Conservation (phyloP, 352 stramenopile species). For the Pythium aquatile region DNA sequence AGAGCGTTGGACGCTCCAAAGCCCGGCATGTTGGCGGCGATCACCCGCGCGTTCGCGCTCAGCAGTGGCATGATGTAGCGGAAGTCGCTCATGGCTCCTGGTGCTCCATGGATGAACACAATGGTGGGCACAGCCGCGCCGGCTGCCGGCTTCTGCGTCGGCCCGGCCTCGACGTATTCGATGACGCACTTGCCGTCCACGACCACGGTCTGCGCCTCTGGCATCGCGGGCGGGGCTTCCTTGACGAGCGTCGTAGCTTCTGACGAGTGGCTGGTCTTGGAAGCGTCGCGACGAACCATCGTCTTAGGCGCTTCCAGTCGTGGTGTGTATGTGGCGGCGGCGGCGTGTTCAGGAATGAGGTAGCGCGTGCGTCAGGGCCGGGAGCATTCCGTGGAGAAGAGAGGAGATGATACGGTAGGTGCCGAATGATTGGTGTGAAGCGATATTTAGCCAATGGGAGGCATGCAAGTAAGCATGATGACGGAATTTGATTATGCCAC, state of each 20-base stretch:
- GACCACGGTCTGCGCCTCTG: conserved; percentile 1
- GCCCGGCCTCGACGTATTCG: conserved; percentile 3
- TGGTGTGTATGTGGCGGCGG: neutral
- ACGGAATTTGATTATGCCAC: neutral
- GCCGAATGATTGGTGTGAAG: neutral
- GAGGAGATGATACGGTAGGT: too few species aligned
- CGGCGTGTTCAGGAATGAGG: neutral
- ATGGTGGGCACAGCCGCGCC: conserved; percentile 1
- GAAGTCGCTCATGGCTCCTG: conserved; percentile 20
- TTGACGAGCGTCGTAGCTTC: neutral
- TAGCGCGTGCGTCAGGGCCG: neutral
- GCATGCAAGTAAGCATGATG: neutral
- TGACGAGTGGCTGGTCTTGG: neutral
- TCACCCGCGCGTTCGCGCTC: conserved; percentile 2
- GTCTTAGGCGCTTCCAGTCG: neutral
- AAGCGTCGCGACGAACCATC: neutral
- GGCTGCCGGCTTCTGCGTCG: neutral
- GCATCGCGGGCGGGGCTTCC: neutral
- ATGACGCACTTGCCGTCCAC: conserved; percentile 11
- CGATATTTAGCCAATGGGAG: neutral
- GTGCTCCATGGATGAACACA: conserved; percentile 25
- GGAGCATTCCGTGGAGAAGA: too few species aligned
- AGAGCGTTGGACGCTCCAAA: conserved; percentile 2
- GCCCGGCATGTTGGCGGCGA: conserved; percentile 13
- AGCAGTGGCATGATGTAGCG: conserved; percentile 10